Base-by-base conservation (phyloP, 805 yeast species). In the Barnettozyma sucrosica region DNA sequence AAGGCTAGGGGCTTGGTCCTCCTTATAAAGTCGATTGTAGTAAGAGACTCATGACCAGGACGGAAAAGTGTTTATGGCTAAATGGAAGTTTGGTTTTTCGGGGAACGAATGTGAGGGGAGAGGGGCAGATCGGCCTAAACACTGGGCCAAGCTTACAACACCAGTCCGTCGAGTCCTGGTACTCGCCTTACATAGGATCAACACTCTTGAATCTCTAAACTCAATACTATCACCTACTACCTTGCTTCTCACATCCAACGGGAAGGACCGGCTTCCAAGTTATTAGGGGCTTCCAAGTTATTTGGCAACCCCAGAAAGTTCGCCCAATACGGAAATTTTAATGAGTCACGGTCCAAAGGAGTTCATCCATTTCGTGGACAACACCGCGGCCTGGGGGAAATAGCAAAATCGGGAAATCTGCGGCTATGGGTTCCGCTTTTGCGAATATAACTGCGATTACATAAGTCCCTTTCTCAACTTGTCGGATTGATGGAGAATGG, bases 321-420 rank as follows among this genome's bases (percentile, higher is more conserved):
- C 11, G 41, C 42, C 33, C 25, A 39, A 39, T 16, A 5, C 9
- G 42, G 42, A 6, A 39, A 39, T 39, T 39, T 39, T 13, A 24
- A n/a, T 39, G 42, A 39, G 42, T 39, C 42, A 39, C 42, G 42
- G 42, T 19, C 42, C 42, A 39, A 25, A 3, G 42, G 42, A 25
- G 40, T 34, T 34, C 18, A 9, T 7, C 11, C 4, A 18, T 9
- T 33, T 18, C 36, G 36, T 10, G 4, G 11, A 18, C 20, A 18
- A n/a, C n/a, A n/a, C n/a, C n/a, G n/a, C n/a, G n/a, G n/a, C n/a
- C n/a, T n/a, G n/a, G n/a, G n/a, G n/a, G n/a, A n/a, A n/a, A n/a
- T n/a, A n/a, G n/a, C 4, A 34, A 6, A 18, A 9, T 25, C 11
- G 11, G 32, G 32, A 13, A 10, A 20, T 7, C 28, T 37, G 41